Percentiles rank a stretch among this genome's conserved stretches.
phyloP scores from a whole-genome alignment of 495 filamentous ascomycete species.

The Amniculicola lignicola region DNA sequence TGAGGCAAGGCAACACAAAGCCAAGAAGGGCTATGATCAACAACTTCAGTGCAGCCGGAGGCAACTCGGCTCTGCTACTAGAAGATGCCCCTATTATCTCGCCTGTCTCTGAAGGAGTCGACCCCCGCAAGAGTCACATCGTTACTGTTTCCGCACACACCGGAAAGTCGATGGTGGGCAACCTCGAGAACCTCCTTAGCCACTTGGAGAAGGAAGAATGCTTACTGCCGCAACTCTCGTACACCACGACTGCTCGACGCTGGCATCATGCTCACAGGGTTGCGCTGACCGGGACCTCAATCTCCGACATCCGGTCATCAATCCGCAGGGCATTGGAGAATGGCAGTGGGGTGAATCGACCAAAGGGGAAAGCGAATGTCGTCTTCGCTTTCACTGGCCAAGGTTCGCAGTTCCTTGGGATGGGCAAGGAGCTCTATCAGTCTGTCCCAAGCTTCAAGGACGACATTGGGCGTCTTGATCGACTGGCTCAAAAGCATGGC shows the following conservation, averaged over 20 bases:
- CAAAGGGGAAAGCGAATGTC: slow-evolving; percentile 16
- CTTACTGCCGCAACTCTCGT: slow-evolving; percentile 42
- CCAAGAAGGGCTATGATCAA: slow-evolving; percentile 27
- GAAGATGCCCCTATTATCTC: slow-evolving; percentile 45
- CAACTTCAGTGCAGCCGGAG: slow-evolving; percentile 38
- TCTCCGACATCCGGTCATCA: background rate
- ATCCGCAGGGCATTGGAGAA: background rate
- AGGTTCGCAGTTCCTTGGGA: slow-evolving; percentile 19
- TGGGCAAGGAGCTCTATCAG: slow-evolving; percentile 37
- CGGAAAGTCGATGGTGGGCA: slow-evolving; percentile 39
- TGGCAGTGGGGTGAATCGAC: background rate
- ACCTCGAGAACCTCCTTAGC: slow-evolving; percentile 38
- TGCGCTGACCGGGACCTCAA: background rate
- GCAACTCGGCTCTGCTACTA: slow-evolving; percentile 39
- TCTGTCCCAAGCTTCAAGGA: slow-evolving; percentile 33
- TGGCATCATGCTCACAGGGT: slow-evolving; percentile 26
- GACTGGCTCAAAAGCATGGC: slow-evolving; percentile 36
- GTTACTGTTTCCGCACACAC: slow-evolving; percentile 43
- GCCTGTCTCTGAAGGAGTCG: slow-evolving; percentile 13
- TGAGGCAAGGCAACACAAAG: background rate
- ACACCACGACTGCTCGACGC: slow-evolving; percentile 41
- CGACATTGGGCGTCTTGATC: slow-evolving; percentile 36
- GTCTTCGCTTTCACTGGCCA: slow-evolving; percentile 28
- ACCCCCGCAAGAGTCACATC: slow-evolving; percentile 36
- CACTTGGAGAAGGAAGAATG: slow-evolving; percentile 40